These are phyloP conservation scores for Populus davidiana DNA, from an alignment of 345 rosid genomes.

Conservation along the genomic window DNA sequence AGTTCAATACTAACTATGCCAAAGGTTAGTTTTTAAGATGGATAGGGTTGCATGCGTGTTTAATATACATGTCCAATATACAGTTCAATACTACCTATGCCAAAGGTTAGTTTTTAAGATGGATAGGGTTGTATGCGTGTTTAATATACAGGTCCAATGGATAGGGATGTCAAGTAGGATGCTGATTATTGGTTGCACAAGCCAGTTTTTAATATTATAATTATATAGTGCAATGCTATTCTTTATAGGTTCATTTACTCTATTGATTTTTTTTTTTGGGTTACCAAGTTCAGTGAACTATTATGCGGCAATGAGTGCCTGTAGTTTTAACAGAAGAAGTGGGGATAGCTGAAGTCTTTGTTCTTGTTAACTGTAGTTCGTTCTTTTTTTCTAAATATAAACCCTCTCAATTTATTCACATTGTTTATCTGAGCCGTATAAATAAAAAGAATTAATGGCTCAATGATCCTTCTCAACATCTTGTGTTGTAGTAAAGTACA, in stretches of 20 bases:
- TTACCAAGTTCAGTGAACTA: not conserved
- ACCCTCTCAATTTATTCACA: not conserved
- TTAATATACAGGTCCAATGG: not conserved
- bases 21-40: not conserved
- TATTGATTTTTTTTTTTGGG: not conserved
- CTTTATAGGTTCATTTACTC: not conserved
- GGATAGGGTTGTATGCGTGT: not conserved
- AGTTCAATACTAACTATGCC: slow-evolving; percentile 1
- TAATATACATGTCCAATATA: not conserved
- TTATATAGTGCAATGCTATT: not conserved
- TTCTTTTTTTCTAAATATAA: no score
- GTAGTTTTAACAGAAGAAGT: not conserved
- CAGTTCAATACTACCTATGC: not conserved
- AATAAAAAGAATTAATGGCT: not conserved
- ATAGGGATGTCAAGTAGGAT: not conserved
- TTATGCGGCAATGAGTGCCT: not conserved
- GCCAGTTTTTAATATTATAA: not conserved
- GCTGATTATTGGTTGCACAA: not conserved
- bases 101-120: not conserved
- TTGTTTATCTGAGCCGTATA: not conserved
- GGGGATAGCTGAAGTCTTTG: not conserved
- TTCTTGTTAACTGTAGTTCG: not conserved
- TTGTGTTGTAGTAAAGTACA: not conserved
- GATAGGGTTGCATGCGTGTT: not conserved
- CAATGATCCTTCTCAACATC: not conserved